Evolutionary conservation across 441 rosid genomes (phyloP), one percentile per base, ranked within the genome.

Genomic region (Adansonia rubrostipa): DNA sequence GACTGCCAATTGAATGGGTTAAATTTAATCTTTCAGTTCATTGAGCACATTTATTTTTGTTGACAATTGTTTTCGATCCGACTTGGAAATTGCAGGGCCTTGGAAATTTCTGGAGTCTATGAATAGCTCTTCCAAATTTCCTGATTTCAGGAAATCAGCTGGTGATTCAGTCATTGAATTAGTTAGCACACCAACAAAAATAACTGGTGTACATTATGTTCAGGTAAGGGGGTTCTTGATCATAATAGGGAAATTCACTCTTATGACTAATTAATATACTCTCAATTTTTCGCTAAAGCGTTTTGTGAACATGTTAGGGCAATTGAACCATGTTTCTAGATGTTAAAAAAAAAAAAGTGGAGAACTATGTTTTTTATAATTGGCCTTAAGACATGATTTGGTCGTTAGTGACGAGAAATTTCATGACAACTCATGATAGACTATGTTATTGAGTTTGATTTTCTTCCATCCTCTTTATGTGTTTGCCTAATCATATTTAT

Each of bases 171-270:
- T 91, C 72, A 89, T 94, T 77, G 97, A 94, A 80, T 86, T 96
- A 87, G 89, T 92, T 77, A 94, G 96, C 79, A 82, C 89, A 51
- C 94, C 97, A 70, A 96, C 99, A 50, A 96, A 94, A 89, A 92
- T 96, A 78, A 87, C 87, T 8, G 98, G 98, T 80, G 98, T 96
- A 78, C 98, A 96, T 87, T 96, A 94, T 86, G 92, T 94, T 80
- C 99, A 92, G 96, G 99, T 94, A 77, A 82, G 76, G 68, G 69
- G 70, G 13, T 42, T 44, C 28, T 58, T 17, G 76, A 42, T 75
- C 70, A 63, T 14, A 33, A 33, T 33, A 63, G 4, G 64, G 68
- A 6, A 36, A 63, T 33, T 63, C 45, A 6, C 47, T 33, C 44
- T 28, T 51, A 51, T 51, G 57, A 51, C 5, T 14, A 51, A 14